Evolutionary conservation across 2,329 filamentous ascomycete genomes (phyloP).

Genomic region (Trichoderma citrinoviride): DNA sequence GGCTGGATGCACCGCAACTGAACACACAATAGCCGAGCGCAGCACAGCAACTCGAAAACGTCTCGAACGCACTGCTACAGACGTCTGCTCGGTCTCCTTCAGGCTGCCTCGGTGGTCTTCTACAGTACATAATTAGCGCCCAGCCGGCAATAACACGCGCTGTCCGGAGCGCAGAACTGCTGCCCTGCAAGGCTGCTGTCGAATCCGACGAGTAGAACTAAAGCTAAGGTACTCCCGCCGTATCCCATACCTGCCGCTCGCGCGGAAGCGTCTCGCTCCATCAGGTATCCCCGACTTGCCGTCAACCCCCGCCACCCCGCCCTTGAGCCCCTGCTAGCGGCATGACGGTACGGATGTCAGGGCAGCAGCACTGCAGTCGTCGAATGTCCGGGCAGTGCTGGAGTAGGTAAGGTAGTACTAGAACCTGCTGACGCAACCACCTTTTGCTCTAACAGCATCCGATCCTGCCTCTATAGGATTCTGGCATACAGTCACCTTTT

Average conservation of each 20-base stretch:
- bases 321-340: not conserved
- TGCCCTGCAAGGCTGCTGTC: not conserved
- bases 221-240: too few species aligned
- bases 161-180: not conserved
- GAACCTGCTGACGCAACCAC: slow-evolving; percentile 19
- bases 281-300: not conserved
- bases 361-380: too few species aligned
- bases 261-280: not conserved
- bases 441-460: not conserved
- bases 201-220: not conserved
- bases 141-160: not conserved
- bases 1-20: too few species aligned
- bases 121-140: too few species aligned
- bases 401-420: too few species aligned
- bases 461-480: not conserved
- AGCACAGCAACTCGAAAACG: too few species aligned
- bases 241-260: not conserved
- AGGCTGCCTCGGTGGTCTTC: not conserved
- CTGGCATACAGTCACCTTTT: too few species aligned
- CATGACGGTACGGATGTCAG: too few species aligned
- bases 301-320: not conserved
- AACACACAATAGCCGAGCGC: too few species aligned
- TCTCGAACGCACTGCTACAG: not conserved
- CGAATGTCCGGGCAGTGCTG: too few species aligned
- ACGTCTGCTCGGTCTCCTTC: too few species aligned